Base-by-base conservation (phyloP, 768 basidiomycete genomes). In the Exsudoporus frostii region DNA sequence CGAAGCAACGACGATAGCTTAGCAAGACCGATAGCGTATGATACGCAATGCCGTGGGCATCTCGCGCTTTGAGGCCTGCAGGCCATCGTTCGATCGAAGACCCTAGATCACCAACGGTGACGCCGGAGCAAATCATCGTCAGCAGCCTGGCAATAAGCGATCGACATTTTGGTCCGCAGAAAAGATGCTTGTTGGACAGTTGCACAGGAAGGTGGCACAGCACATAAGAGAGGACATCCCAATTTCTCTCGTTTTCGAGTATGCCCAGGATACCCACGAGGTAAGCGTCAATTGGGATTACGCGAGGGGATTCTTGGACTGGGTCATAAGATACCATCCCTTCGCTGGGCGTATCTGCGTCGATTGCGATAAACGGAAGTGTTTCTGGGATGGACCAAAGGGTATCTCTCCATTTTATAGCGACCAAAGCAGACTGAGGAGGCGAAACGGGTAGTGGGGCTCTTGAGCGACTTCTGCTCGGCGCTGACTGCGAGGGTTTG, bases 151-250 rank as follows among this genome's bases (percentile, higher is more conserved):
- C 74, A 20, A 95, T 79, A 10, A 81, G 79, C 14, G 65, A 70
- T n/a, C 84, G 76, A 27, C 88, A 84, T 46, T 83, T 83, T 0
- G 91, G 91, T 1, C 97, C 97, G 65, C 95, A 97, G 69, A 97
- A 95, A 48, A 98, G 78, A 63, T 98, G 93, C 69, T 98, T 98
- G 79, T 98, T 98, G 52, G 90, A 77, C 10, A 98, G 79, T 65
- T 98, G 94, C 9, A 84, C 78, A 2, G 97, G 95, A 0, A 99
- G 78, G 72, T 96, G 90, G 64, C 90, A 92, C 5, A 99, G 77
- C 5, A 94, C 76, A 63, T 97, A 98, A 2, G 93, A 92, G 11
- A 97, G 77, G 37, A 98, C 76, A 53, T 98, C 97, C 95, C 96
- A 98, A 56, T 86, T 90, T 42, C 76, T 80, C 62, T 94, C 93